These are phyloP conservation scores for Linanthus parryae DNA, from an alignment of 148 eudicot species.

Conservation along the genomic window DNA sequence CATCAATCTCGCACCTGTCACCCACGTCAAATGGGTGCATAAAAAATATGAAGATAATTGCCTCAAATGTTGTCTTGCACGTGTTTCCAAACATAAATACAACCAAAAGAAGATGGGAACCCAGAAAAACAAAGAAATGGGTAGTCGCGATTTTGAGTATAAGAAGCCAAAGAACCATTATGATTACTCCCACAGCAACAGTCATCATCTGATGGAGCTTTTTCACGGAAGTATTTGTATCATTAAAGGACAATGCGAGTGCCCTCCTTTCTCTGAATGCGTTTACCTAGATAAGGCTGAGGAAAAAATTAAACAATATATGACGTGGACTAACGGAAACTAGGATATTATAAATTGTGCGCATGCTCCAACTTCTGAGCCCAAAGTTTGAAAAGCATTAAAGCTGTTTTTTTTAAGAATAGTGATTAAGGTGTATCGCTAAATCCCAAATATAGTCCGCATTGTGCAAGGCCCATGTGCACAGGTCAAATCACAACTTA, in stretches of 20 bases:
- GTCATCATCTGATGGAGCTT: conserved; percentile 34
- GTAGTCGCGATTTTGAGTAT: conserved; percentile 26
- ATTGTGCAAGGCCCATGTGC: no score
- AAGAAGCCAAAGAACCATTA: conserved; percentile 31
- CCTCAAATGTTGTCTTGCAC: conserved; percentile 38
- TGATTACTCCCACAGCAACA: conserved; percentile 16
- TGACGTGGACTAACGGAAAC: no score
- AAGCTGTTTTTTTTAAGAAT: no score
- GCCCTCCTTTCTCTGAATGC: conserved; percentile 38
- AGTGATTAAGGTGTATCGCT: no score
- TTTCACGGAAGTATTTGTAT: conserved; percentile 42
- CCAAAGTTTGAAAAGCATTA: no score
- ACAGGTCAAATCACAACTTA: no score
- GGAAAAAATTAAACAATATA: no score
- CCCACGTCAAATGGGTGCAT: conserved; percentile 44
- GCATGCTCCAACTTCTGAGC: no score
- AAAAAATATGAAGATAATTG: conserved; percentile 39
- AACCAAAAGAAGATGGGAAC: conserved; percentile 35
- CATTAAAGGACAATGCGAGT: conserved; percentile 35
- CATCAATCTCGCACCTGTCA: conserved; percentile 41
- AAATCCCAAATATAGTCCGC: no score
- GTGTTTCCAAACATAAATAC: conserved; percentile 46
- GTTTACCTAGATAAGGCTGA: conserved; percentile 22
- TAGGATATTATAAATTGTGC: no score
- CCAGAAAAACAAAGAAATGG: conserved; percentile 26